Conservation (phyloP, 1,284 basidiomycete genomes). For the Amylostereum areolatum region DNA sequence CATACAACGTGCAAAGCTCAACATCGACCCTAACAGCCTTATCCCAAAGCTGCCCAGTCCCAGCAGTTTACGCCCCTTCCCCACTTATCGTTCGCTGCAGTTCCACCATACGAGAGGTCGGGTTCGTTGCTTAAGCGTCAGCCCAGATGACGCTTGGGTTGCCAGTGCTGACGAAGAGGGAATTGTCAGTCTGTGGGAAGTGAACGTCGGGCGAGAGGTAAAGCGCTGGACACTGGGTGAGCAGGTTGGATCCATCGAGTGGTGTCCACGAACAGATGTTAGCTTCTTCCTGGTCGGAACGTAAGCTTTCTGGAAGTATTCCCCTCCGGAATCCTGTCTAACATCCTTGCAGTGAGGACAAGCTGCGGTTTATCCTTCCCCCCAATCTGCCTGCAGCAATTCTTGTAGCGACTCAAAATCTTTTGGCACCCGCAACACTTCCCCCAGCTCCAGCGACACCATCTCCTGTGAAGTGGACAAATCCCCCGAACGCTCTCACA, state of each 20-base stretch:
- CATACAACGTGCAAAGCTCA: constrained; percentile 81
- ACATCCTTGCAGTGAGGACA: constrained; percentile 57
- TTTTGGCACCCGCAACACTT: constrained; percentile 59
- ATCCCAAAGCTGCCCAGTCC: constrained; percentile 97
- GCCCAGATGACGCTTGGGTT: constrained; percentile 89
- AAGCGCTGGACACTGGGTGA: constrained; percentile 82
- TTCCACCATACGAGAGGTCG: constrained; percentile 69
- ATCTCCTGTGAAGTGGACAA: constrained; percentile 67
- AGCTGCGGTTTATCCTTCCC: constrained; percentile 80
- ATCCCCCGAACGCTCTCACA: constrained; percentile 38
- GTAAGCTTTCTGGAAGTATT: constrained; percentile 42
- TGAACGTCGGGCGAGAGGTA: constrained; percentile 87
- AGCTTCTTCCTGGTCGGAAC: constrained; percentile 77
- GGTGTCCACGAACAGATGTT: constrained; percentile 89
- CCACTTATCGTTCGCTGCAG: constrained; percentile 74
- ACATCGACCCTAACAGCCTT: constrained; percentile 86
- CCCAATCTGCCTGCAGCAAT: constrained; percentile 61
- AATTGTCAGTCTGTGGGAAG: constrained; percentile 87
- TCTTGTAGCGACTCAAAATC: constrained; percentile 55
- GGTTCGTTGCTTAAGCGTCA: constrained; percentile 75
- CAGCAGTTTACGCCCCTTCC: constrained; percentile 91
- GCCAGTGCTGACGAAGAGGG: constrained; percentile 92
- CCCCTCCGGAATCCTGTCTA: constrained; percentile 4
- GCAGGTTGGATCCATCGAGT: constrained; percentile 84
- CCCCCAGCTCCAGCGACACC: constrained; percentile 52